phyloP scores from a whole-genome alignment of 352 stramenopile genomes.

The Globisporangium megalacanthum region DNA sequence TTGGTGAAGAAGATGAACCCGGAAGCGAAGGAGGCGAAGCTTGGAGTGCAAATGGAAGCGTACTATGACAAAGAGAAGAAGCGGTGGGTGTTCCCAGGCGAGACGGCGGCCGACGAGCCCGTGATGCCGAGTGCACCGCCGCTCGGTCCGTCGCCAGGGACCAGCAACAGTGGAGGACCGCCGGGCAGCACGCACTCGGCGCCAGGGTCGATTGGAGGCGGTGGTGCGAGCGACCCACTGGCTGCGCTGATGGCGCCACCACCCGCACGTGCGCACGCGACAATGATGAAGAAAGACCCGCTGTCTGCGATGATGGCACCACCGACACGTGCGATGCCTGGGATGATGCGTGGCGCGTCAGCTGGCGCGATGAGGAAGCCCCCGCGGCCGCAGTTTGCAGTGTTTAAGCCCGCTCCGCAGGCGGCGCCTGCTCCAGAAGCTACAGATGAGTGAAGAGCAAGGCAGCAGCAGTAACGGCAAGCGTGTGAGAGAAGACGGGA shows the following conservation, averaged over 20 bases:
- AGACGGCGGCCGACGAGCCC: conserved; percentile 56
- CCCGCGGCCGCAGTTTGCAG: conserved; percentile 76
- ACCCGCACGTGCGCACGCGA: conserved; percentile 33
- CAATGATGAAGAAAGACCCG: conserved; percentile 81
- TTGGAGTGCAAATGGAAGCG: conserved; percentile 71
- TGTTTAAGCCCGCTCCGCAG: conserved; percentile 68
- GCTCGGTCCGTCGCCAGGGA: conserved; percentile 53
- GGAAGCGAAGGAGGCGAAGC: conserved; percentile 75
- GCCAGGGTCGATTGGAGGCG: conserved; percentile 54
- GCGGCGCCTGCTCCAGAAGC: conserved; percentile 11
- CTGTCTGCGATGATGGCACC: conserved; percentile 86
- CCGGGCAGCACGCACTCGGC: conserved; percentile 49
- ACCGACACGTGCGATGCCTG: conserved; percentile 37
- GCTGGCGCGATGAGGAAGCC: conserved; percentile 36
- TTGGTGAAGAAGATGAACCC: conserved; percentile 79
- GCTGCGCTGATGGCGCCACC: conserved; percentile 79
- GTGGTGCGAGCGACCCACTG: conserved; percentile 45
- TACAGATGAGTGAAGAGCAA: conserved; percentile 12
- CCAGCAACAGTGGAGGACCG: conserved; percentile 23
- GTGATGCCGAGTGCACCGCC: conserved; percentile 64
- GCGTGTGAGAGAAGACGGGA: no score
- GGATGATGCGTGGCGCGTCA: conserved; percentile 20
- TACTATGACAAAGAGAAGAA: conserved; percentile 82
- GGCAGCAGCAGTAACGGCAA: not conserved
- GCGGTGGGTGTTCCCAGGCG: conserved; percentile 85